phyloP scores from a whole-genome alignment of 2,329 filamentous ascomycete species.

The Clathrospora elynae region DNA sequence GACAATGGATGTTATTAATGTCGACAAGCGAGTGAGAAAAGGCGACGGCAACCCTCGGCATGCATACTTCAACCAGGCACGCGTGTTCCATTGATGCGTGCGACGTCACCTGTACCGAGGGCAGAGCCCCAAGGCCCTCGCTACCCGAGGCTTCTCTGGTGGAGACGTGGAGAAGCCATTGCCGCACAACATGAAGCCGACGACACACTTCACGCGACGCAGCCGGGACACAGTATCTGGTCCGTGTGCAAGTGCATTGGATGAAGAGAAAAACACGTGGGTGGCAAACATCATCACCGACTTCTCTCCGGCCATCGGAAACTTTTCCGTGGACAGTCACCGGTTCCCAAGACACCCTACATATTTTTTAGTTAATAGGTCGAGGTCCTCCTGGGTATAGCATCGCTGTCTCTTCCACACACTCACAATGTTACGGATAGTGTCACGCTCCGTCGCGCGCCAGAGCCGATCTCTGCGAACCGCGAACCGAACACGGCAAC shows the following conservation, averaged over 20 bases:
- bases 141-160: conserved; percentile 41
- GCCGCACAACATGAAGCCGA: conserved; percentile 21
- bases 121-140: conserved; percentile 31
- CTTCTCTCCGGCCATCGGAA: conserved; percentile 19
- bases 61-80: conserved; percentile 25
- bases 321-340: conserved; percentile 19
- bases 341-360: conserved; percentile 1
- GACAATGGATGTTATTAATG: conserved; percentile 6
- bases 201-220: conserved; percentile 6
- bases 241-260: conserved; percentile 17
- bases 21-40: conserved; percentile 11
- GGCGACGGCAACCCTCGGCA: conserved; percentile 40
- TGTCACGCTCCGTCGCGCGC: conserved; percentile 45
- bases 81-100: conserved; percentile 33
- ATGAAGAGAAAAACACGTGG: conserved; percentile 3
- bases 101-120: conserved; percentile 41
- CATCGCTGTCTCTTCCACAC: conserved; percentile 7
- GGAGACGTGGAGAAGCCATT: conserved; percentile 33
- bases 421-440: conserved; percentile 47
- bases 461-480: conserved; percentile 39
- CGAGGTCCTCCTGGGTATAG: conserved; percentile 13
- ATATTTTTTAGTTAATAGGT: conserved; percentile 12
- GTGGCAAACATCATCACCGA: conserved; percentile 25
- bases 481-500: conserved; percentile 32
- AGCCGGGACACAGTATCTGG: conserved; percentile 6